Evolutionary conservation across 1,284 basidiomycete species (phyloP).

Genomic region (Rhodotorula mucilaginosa): DNA sequence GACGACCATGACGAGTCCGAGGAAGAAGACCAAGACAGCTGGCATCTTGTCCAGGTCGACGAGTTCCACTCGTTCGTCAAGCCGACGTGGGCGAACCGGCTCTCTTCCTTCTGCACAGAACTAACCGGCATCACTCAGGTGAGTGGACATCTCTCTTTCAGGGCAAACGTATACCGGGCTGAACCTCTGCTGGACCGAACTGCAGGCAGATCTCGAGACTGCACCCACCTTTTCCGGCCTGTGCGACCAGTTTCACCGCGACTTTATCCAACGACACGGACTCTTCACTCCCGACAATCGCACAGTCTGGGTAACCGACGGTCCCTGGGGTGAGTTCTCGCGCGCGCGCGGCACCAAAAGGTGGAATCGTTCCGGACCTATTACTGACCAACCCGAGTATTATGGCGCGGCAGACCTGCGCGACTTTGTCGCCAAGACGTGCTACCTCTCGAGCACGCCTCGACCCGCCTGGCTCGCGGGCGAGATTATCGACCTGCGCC

Average conservation of each 20-base stretch:
- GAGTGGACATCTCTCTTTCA: constrained; percentile 40
- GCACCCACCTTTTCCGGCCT: constrained; percentile 75
- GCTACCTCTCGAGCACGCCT: constrained; percentile 73
- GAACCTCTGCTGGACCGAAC: constrained; percentile 11
- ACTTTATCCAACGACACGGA: constrained; percentile 60
- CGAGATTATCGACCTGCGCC: constrained; percentile 45
- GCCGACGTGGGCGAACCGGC: constrained; percentile 77
- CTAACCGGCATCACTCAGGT: constrained; percentile 93
- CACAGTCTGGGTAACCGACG: constrained; percentile 57
- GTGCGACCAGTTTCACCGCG: constrained; percentile 59
- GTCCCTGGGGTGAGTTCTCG: constrained; percentile 49
- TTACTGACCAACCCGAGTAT: constrained; percentile 1
- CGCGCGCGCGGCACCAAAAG: too few species aligned
- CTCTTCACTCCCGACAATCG: constrained; percentile 48
- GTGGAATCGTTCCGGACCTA: neutral
- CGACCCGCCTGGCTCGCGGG: constrained; percentile 47
- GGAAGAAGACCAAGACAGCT: constrained; percentile 47
- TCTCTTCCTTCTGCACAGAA: constrained; percentile 78
- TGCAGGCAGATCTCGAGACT: constrained; percentile 70
- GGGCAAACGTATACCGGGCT: neutral
- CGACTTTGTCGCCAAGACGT: constrained; percentile 71
- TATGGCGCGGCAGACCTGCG: constrained; percentile 58
- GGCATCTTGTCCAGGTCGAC: constrained; percentile 62
- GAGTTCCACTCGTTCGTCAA: constrained; percentile 85
- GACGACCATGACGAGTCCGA: constrained; percentile 47